These are phyloP conservation scores for Termitomyces sp. DNA, from an alignment of 768 basidiomycete species.

Conservation along the genomic window DNA sequence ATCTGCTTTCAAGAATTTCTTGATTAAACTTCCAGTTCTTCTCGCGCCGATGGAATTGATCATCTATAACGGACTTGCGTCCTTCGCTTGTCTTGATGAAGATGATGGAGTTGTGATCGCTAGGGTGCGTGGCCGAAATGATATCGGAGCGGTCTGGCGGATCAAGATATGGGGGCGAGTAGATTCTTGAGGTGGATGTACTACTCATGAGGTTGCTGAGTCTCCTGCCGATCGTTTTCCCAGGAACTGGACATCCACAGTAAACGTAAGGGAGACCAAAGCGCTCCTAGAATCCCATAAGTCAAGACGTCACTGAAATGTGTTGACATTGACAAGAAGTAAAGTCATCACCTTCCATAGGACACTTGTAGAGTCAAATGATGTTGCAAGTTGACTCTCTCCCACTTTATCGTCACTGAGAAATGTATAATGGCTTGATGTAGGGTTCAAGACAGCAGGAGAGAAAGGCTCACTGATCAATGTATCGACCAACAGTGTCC, in stretches of 20 bases:
- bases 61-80: neutral
- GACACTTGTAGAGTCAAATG: constrained; percentile 40
- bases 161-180: constrained; percentile 20
- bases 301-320: no score
- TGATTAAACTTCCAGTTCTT: neutral
- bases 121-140: constrained; percentile 51
- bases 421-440: neutral
- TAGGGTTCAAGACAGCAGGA: neutral
- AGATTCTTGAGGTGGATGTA: constrained; percentile 15
- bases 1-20: neutral
- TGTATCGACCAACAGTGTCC: constrained; percentile 36
- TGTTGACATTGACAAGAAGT: neutral
- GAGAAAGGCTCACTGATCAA: constrained; percentile 50
- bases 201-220: constrained; percentile 29
- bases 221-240: constrained; percentile 38
- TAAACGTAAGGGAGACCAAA: constrained; percentile 51
- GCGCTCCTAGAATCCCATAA: constrained; percentile 26
- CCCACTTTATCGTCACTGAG: constrained; percentile 42
- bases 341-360: constrained; percentile 17
- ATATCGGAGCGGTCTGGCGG: constrained; percentile 30
- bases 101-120: constrained; percentile 44
- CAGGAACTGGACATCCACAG: constrained; percentile 56
- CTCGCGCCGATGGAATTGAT: neutral
- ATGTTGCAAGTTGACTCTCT: constrained; percentile 36
- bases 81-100: neutral